Evolutionary conservation across 1,284 basidiomycete genomes (phyloP).

Genomic region (Apiotrichum montevideense): DNA sequence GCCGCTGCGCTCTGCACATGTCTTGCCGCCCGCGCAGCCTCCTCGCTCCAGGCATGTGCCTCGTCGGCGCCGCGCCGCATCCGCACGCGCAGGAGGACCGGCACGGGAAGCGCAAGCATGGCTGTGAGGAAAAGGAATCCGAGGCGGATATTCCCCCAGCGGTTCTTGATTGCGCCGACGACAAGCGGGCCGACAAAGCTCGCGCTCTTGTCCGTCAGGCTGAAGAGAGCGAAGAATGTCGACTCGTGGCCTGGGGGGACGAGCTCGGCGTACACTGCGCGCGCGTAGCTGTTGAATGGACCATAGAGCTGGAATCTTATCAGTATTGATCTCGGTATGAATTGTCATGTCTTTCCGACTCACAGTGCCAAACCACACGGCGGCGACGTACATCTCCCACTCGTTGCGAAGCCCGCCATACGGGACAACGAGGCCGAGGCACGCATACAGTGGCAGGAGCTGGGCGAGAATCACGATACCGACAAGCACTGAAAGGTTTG

Average conservation of each 20-base stretch:
- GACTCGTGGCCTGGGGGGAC: constrained; percentile 46
- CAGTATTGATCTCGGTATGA: no score
- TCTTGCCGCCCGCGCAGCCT: no score
- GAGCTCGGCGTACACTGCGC: constrained; percentile 45
- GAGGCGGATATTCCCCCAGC: constrained; percentile 80
- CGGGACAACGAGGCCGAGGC: constrained; percentile 64
- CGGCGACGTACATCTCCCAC: constrained; percentile 75
- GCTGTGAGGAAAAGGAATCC: constrained; percentile 77
- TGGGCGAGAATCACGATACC: constrained; percentile 61
- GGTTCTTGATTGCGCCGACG: constrained; percentile 77
- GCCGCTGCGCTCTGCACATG: no score
- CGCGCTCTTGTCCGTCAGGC: constrained; percentile 70
- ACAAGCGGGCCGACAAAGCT: constrained; percentile 83
- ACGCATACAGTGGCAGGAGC: constrained; percentile 72
- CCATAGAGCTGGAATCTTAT: constrained; percentile 35
- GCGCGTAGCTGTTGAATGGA: constrained; percentile 44
- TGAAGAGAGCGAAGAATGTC: constrained; percentile 70
- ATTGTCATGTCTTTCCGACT: constrained; percentile 50
- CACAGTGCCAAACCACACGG: constrained; percentile 66
- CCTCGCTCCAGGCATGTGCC: constrained; percentile 39
- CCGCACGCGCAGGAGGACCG: constrained; percentile 64
- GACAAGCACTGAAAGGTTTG: constrained; percentile 63
- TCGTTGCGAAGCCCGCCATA: constrained; percentile 64
- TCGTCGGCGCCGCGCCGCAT: constrained; percentile 62
- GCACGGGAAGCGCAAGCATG: constrained; percentile 74